Conservation (phyloP, 2,329 filamentous ascomycete species). For the Furcasterigmium furcatum region DNA sequence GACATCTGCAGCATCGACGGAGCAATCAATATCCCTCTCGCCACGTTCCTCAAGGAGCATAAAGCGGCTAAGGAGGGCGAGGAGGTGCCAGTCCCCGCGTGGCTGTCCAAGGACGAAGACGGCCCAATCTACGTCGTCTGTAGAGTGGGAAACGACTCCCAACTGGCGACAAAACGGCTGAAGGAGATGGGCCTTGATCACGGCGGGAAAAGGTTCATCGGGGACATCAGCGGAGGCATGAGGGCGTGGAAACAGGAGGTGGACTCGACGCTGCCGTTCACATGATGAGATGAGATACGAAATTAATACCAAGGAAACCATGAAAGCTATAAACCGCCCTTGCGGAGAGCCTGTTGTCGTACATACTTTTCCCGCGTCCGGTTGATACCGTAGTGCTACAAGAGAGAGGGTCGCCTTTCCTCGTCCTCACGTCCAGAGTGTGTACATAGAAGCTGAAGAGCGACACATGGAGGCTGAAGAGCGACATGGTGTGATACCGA, state of each 20-base stretch:
- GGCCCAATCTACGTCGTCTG: conserved; percentile 70
- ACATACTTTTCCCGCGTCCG: conserved; percentile 13
- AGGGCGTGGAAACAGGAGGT: conserved; percentile 69
- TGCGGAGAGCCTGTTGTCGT: conserved; percentile 20
- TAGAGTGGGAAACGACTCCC: conserved; percentile 75
- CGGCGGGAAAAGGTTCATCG: conserved; percentile 55
- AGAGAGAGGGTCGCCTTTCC: conserved; percentile 3
- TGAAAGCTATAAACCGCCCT: conserved; percentile 2
- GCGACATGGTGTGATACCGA: too few relatives aligned
- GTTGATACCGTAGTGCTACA: conserved; percentile 7
- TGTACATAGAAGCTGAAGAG: too few relatives aligned
- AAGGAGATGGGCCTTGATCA: conserved; percentile 55
- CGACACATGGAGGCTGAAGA: too few relatives aligned
- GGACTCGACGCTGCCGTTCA: conserved; percentile 54
- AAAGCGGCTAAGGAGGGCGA: conserved; percentile 12
- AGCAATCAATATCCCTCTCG: conserved; percentile 66
- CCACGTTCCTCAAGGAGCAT: conserved; percentile 54
- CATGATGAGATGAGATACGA: conserved; percentile 25
- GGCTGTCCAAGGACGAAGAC: conserved; percentile 33
- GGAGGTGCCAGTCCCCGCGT: conserved; percentile 19
- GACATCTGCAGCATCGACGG: conserved; percentile 73
- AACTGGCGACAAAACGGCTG: conserved; percentile 63
- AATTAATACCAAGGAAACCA: conserved; percentile 1
- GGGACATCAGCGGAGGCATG: conserved; percentile 71
- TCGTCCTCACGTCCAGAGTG: too few relatives aligned